Evolutionary conservation across 768 basidiomycete genomes (phyloP), one percentile per base, ranked within the genome.

Genomic region (Mycena maculata): DNA sequence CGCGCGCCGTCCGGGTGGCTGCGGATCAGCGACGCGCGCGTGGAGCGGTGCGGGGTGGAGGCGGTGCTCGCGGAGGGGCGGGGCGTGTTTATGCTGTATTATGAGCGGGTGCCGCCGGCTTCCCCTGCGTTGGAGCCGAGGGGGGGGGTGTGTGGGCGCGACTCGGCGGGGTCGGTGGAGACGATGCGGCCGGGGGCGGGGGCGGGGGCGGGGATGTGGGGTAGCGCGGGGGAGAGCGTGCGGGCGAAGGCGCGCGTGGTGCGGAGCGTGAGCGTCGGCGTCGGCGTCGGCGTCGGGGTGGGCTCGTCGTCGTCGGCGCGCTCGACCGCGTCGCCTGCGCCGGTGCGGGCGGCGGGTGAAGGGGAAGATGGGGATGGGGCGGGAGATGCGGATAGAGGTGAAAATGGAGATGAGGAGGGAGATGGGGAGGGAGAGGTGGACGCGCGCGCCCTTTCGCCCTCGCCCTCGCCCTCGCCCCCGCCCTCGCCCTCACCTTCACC

Each of bases 1-100:
- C 85, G 96, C 50, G 93, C 92, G 78, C 96, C 96, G 45, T 68
- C 72, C 86, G 3, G 90, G 90, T 98, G 97, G 97, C 80, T 98
- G 61, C 83, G 94, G 62, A 90, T 96, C 66, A 94, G 92, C 74
- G 97, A 99, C 79, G 92, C 94, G 71, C 80, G 86, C 4, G 94
- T 96, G 58, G 81, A 84, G 31, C 92, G 94, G 72, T 89, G 89
- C 39, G 91, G 91, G 28, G 85, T 95, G 58, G 89, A 92, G 79
- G 81, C 82, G 59, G 93, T 94, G 74, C 78, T 94, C 58, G 80
- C 84, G 74, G 92, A 92, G 84, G 92, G 90, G 57, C 82, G 86
- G 22, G 81, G 80, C n/a, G 93, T 88, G 67, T 97, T 98, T 78
- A 94, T 99, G 93, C 84, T 98, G 41, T 99, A 94, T 74, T 99